Conservation (phyloP, 495 filamentous ascomycete genomes). For the Penicillium lagena region DNA sequence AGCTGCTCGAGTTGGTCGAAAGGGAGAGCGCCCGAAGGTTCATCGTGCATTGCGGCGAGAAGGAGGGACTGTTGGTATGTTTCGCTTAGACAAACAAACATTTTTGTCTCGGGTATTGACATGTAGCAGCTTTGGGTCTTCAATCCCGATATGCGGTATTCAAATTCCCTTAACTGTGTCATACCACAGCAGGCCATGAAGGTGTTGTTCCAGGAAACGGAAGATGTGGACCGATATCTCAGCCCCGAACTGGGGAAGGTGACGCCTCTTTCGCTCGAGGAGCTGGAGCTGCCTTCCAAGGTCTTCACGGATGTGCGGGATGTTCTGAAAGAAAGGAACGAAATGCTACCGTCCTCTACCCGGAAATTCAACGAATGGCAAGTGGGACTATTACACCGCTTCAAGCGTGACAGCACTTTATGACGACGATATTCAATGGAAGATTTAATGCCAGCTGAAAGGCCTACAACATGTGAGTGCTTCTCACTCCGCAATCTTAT, state of each 20-base stretch:
- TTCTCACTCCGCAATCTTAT: too few relatives aligned
- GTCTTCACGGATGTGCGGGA: conserved; percentile 38
- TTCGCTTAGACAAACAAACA: neutral
- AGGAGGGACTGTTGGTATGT: conserved; percentile 36
- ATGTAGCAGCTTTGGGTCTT: conserved; percentile 57
- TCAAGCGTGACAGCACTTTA: conserved; percentile 2
- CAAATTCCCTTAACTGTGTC: conserved; percentile 37
- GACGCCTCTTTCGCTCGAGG: conserved; percentile 51
- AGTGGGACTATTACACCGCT: conserved; percentile 55
- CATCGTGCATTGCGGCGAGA: conserved; percentile 33
- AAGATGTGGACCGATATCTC: conserved; percentile 47
- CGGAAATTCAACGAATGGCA: conserved; percentile 58
- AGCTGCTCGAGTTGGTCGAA: conserved; percentile 46
- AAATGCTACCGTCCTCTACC: conserved; percentile 48
- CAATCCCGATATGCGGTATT: conserved; percentile 60
- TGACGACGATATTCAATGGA: too few relatives aligned
- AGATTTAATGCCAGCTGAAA: too few relatives aligned
- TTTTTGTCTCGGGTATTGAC: conserved; percentile 30
- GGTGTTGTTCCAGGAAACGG: conserved; percentile 51
- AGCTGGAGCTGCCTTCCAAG: conserved; percentile 51
- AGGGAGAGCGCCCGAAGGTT: conserved; percentile 43
- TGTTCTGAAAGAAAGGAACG: conserved; percentile 42
- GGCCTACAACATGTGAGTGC: too few relatives aligned
- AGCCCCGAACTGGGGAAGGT: conserved; percentile 38
- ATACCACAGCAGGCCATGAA: conserved; percentile 54